A percentile compares a stretch with the other conserved stretches of the same genome.
These are phyloP conservation scores for Trametes cinnabarina DNA, from an alignment of 768 basidiomycete species.

Conservation along the genomic window DNA sequence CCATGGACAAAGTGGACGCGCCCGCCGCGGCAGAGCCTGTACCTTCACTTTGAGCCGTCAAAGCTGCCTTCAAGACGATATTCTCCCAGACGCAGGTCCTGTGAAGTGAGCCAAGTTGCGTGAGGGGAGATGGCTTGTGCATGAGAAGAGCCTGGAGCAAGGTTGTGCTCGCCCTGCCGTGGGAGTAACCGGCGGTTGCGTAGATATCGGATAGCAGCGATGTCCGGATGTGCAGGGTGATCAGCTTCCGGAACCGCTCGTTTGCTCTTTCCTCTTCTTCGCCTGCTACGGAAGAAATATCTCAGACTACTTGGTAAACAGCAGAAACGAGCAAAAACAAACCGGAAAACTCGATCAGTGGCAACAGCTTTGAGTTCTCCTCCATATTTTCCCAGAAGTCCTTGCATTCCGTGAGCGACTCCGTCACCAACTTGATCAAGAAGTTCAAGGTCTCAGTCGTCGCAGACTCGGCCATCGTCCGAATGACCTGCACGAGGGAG, in stretches of 20 bases:
- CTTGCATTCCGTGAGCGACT: conserved; percentile 65
- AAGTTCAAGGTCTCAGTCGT: conserved; percentile 71
- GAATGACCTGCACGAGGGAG: conserved; percentile 84
- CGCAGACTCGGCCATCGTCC: conserved; percentile 86
- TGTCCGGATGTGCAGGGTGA: conserved; percentile 75
- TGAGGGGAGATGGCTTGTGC: conserved; percentile 52
- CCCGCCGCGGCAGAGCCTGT: conserved; percentile 7
- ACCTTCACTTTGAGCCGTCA: conserved; percentile 30
- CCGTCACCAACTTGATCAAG: conserved; percentile 66
- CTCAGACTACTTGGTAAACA: neutral
- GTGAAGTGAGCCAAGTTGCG: conserved; percentile 76
- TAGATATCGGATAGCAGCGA: conserved; percentile 87
- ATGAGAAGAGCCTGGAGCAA: conserved; percentile 75
- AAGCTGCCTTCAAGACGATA: conserved; percentile 64
- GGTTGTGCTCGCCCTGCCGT: conserved; percentile 71
- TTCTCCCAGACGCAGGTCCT: conserved; percentile 86
- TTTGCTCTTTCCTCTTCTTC: conserved; percentile 53
- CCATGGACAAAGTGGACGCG: neutral
- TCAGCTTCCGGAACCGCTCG: conserved; percentile 64
- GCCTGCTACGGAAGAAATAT: conserved; percentile 28
- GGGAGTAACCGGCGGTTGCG: conserved; percentile 76
- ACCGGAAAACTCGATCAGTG: conserved; percentile 58
- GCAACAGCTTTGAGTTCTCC: conserved; percentile 60
- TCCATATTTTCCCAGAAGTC: conserved; percentile 63
- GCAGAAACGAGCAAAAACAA: neutral